A percentile compares a stretch with the other conserved stretches of the same genome.
Conservation (phyloP, 805 yeast genomes). For the Maudiozyma saulgeensis region DNA sequence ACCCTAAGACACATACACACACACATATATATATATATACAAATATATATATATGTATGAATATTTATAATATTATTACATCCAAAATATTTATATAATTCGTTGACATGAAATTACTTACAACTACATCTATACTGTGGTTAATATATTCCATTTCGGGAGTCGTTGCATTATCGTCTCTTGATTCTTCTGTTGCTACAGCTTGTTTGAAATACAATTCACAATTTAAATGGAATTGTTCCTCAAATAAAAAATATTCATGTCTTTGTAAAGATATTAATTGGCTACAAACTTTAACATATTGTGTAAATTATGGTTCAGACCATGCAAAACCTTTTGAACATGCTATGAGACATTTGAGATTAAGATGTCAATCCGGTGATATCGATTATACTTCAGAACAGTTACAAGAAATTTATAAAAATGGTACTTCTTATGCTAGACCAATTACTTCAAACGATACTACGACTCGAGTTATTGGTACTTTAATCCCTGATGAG, state of each 20-base stretch:
- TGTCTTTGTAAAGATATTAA: constrained; percentile 36
- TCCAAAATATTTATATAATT: too few species aligned
- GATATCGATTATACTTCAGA: background rate
- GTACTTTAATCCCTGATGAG: constrained; percentile 29
- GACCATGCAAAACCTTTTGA: constrained; percentile 21
- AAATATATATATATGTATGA: too few species aligned
- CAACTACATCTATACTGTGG: background rate
- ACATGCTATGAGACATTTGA: constrained; percentile 35
- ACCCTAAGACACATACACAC: too few species aligned
- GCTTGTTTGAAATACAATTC: constrained; percentile 25
- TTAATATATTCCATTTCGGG: background rate
- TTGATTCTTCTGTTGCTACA: constrained; percentile 2
- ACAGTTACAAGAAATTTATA: constrained; percentile 24
- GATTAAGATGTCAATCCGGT: constrained; percentile 16
- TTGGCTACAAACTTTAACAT: constrained; percentile 38
- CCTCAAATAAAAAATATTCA: constrained; percentile 28
- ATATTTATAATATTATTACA: too few species aligned
- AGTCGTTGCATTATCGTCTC: background rate
- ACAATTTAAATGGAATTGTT: constrained; percentile 37
- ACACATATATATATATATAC: too few species aligned
- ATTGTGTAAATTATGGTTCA: constrained; percentile 32
- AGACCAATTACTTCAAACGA: constrained; percentile 25
- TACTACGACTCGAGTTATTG: constrained; percentile 14
- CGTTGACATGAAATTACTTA: background rate
- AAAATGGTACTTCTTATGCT: constrained; percentile 30